Conservation (phyloP, 768 basidiomycete species). For the Floccularia luteovirens region DNA sequence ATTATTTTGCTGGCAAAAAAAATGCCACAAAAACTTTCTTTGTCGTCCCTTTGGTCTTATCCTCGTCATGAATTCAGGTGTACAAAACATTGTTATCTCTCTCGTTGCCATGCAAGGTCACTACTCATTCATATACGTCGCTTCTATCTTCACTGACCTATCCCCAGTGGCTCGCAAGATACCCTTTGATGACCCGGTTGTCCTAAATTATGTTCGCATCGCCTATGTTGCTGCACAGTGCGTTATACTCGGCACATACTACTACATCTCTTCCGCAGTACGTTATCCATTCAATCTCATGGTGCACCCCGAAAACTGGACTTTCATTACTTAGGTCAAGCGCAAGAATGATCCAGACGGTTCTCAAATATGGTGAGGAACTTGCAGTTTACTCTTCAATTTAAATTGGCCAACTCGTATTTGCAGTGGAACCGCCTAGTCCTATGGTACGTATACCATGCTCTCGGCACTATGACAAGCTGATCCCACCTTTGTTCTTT, state of each 20-base stretch:
- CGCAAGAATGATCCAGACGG: constrained; percentile 92
- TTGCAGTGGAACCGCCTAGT: constrained; percentile 64
- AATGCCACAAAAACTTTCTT: neutral
- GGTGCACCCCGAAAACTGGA: neutral
- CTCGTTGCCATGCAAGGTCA: constrained; percentile 89
- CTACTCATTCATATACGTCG: neutral
- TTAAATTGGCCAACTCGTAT: constrained; percentile 5
- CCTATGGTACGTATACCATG: constrained; percentile 58
- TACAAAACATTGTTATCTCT: constrained; percentile 82
- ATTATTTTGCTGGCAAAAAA: neutral
- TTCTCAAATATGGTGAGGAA: constrained; percentile 95
- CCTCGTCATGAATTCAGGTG: constrained; percentile 59
- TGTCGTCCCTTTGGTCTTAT: neutral
- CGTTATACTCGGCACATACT: constrained; percentile 68
- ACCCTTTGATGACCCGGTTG: constrained; percentile 81
- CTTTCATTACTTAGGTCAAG: constrained; percentile 56
- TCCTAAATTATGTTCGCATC: constrained; percentile 75
- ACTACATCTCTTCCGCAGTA: constrained; percentile 71
- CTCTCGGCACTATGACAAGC: neutral
- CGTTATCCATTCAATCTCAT: constrained; percentile 12
- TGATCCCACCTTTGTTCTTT: constrained; percentile 1
- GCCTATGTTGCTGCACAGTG: constrained; percentile 76
- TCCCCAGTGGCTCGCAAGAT: constrained; percentile 79
- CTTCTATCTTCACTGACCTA: constrained; percentile 5
- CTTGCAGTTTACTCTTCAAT: constrained; percentile 17